These are phyloP conservation scores for Dactylellina drechsleri DNA, from an alignment of 2,329 filamentous ascomycete species.

Conservation along the genomic window DNA sequence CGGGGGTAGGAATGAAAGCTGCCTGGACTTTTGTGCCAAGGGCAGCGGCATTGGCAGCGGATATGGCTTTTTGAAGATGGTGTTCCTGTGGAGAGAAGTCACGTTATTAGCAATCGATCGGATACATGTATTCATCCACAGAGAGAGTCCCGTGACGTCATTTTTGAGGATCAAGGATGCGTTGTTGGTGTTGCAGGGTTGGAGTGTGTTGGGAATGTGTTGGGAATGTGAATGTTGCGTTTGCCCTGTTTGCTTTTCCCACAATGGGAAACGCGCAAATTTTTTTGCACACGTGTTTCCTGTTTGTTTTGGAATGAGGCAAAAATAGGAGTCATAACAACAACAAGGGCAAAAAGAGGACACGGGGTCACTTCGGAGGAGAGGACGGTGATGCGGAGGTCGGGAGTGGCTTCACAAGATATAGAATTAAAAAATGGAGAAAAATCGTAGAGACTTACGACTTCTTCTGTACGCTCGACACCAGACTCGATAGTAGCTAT, in stretches of 20 bases:
- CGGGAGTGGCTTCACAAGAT: constrained; percentile 40
- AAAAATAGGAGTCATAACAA: constrained; percentile 41
- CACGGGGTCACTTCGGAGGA: constrained; percentile 38
- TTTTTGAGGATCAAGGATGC: not conserved
- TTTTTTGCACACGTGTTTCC: constrained; percentile 18
- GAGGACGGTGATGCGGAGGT: constrained; percentile 24
- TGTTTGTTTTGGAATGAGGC: constrained; percentile 13
- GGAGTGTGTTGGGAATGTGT: constrained; percentile 16
- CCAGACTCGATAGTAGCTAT: constrained; percentile 90
- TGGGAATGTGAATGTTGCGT: constrained; percentile 3
- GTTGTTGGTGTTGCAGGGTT: constrained; percentile 5
- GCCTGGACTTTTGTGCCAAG: constrained; percentile 71
- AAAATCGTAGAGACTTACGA: constrained; percentile 73
- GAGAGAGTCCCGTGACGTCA: no score
- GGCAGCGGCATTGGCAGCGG: constrained; percentile 67
- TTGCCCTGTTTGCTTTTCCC: constrained; percentile 29
- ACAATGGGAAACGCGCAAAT: constrained; percentile 20
- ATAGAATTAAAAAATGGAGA: constrained; percentile 57
- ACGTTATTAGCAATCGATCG: constrained; percentile 15
- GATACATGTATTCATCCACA: no score
- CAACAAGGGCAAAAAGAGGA: constrained; percentile 15
- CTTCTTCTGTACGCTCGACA: constrained; percentile 96
- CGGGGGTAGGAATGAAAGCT: constrained; percentile 75
- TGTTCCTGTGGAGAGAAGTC: constrained; percentile 75
- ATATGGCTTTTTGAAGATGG: constrained; percentile 88